These are phyloP conservation scores for Grammothele lineata DNA, from an alignment of 768 basidiomycete species.

Conservation along the genomic window DNA sequence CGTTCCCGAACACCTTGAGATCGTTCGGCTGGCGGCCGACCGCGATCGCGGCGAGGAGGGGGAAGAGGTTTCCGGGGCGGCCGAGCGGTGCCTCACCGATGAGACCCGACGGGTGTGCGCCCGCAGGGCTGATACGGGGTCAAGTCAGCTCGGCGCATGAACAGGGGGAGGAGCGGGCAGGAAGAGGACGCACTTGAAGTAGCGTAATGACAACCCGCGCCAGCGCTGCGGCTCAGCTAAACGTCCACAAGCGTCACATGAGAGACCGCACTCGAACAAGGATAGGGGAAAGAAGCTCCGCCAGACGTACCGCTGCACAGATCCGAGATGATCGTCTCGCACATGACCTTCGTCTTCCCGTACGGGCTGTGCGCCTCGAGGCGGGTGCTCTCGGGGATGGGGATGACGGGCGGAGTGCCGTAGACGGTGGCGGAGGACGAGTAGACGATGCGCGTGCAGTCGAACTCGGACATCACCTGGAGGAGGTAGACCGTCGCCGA, in stretches of 20 bases:
- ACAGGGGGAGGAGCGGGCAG: conserved; percentile 1
- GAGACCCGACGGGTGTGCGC: conserved; percentile 92
- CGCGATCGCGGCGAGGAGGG: conserved; percentile 92
- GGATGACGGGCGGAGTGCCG: conserved; percentile 86
- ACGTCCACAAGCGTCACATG: neutral
- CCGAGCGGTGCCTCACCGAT: conserved; percentile 98
- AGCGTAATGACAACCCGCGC: conserved; percentile 84
- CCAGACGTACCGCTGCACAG: conserved; percentile 65
- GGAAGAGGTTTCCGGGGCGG: conserved; percentile 90
- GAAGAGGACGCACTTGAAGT: conserved; percentile 77
- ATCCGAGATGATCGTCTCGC: conserved; percentile 86
- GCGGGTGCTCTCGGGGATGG: conserved; percentile 90
- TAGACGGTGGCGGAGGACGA: conserved; percentile 99
- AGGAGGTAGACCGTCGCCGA: conserved; percentile 81
- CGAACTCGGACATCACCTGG: conserved; percentile 81
- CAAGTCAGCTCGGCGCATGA: neutral
- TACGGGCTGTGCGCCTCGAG: conserved; percentile 90
- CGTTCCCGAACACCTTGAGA: conserved; percentile 85
- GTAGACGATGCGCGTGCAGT: conserved; percentile 87
- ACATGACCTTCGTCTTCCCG: conserved; percentile 95
- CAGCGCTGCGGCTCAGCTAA: conserved; percentile 67
- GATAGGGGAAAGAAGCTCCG: too few species aligned
- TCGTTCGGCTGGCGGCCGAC: conserved; percentile 69
- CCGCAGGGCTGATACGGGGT: conserved; percentile 67
- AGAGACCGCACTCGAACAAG: neutral